Evolutionary conservation across 176 grass and related monocot species (phyloP), one percentile per base, ranked within the genome.

Genomic region (Oropetium thomaeum): DNA sequence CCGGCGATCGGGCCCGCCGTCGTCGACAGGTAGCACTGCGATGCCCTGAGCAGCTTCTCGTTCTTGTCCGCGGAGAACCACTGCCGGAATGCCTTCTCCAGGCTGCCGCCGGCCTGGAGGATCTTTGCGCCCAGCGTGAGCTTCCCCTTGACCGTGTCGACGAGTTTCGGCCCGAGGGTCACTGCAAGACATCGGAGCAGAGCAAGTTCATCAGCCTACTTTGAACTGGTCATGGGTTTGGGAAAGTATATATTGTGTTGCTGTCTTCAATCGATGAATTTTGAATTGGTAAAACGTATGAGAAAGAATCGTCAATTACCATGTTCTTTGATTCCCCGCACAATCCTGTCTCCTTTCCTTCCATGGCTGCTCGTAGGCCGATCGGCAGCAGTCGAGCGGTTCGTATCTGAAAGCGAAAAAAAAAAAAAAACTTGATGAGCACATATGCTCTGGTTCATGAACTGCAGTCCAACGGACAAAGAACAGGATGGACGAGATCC

Each of bases 11-110:
- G 93, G 0, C 93, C 93, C 1, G 90, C 82, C 15, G 90, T 90
- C 45, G 93, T 97, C 1, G 83, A 93, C 16, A 97, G 90, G 78
- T 97, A 78, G 75, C 93, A 97, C 87, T 93, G 93, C 52, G 87
- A 97, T 1, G 77, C 73, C 83, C 77, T 79, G 8, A 85, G 58
- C 30, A 97, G 63, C 79, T 74, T 78, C 80, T 97, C 93, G 66
- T 77, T 87, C 43, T 71, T 81, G 39, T 85, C 87, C 16, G 82
- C 85, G 12, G 82, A 66, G 68, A 97, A 97, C 37, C 72, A 90
- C 81, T 87, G 82, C 71, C 82, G 75, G 85, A 97, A 97, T 65
- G 58, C 53, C 72, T 87, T 90, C 84, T 93, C 90, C 29, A 97
- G 66, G 62, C 93, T 87, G 25, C 93, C 93, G 25, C 93, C 93